Conservation (phyloP, 257 asterid species). For the Nicotiana tomentosiformis region DNA sequence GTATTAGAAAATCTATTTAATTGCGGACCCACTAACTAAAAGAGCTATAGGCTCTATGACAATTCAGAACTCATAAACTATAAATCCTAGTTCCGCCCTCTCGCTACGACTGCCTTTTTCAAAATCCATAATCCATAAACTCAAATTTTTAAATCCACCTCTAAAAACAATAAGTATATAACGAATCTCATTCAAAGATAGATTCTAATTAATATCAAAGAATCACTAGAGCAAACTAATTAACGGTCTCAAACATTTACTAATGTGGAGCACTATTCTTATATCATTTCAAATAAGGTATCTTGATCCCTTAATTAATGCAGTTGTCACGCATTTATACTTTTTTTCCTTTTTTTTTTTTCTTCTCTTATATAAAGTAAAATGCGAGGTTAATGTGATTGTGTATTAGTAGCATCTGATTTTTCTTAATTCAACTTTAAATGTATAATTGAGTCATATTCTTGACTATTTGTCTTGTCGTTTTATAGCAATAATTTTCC, state of each 20-base stretch:
- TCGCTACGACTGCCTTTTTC: no score
- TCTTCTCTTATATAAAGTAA: background rate
- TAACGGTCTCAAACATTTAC: background rate
- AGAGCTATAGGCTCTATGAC: no score
- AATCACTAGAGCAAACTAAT: background rate
- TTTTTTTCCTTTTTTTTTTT: background rate
- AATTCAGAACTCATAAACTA: no score
- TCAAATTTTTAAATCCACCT: no score
- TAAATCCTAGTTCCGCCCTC: no score
- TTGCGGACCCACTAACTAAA: no score
- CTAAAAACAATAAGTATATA: no score
- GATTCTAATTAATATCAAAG: background rate
- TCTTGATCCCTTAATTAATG: background rate
- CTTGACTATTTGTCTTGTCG: background rate
- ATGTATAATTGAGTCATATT: background rate
- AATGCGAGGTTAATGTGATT: background rate
- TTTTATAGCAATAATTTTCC: background rate
- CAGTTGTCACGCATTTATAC: background rate
- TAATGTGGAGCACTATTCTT: background rate
- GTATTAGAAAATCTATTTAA: no score
- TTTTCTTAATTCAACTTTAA: background rate
- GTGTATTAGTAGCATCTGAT: background rate
- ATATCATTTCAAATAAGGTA: background rate
- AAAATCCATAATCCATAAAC: no score
- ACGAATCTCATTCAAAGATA: background rate